Base-by-base conservation (phyloP, 257 asterid genomes). In the Verbascum thapsus region DNA sequence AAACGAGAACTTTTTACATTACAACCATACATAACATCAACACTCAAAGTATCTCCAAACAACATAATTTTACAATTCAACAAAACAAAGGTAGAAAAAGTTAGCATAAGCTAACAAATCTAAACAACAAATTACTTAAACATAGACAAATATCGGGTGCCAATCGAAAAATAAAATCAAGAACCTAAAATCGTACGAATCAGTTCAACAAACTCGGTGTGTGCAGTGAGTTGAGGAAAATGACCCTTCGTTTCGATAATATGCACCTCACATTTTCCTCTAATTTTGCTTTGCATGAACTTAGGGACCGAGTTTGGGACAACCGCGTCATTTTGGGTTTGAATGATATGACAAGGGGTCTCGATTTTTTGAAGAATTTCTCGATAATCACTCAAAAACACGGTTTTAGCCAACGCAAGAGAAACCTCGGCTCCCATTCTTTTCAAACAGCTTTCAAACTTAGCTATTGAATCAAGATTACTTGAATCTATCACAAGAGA, bases 221-320 rank as follows among this genome's bases (percentile, higher is more conserved):
- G 87, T 0, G 88, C 92, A 0, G 96, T 85, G 7, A 90, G 75
- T 54, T 90, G 97, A 63, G 97, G 97, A 51, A 90, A 87, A 79
- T 90, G 92, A 2, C 97, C 97, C 0, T 67, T 72, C 0, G 90
- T 78, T 6, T 81, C 68, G 39, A 90, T 64, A n/a, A 83, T 53
- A 50, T 87, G 67, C 15, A 90, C 30, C 16, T 74, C 69, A 23
- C 85, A 75, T 57, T 64, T 66, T 2, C 74, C 90, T 32, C 73
- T 77, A 45, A 90, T 76, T 42, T 64, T 74, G 56, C 40, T 68
- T 44, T 72, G 78, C 85, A 87, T 78, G 84, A 74, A 85, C n/a
- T 19, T 5, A 5, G 80, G 75, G 15, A 87, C 91, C 0, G 80
- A 80, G 62, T 63, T 13, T n/a, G 97, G 97, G n/a, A 90, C 96